A percentile compares a stretch with the other conserved stretches of the same genome.
Conservation (phyloP, 2,329 filamentous ascomycete species). For the Coniosporium tulheliwenetii region DNA sequence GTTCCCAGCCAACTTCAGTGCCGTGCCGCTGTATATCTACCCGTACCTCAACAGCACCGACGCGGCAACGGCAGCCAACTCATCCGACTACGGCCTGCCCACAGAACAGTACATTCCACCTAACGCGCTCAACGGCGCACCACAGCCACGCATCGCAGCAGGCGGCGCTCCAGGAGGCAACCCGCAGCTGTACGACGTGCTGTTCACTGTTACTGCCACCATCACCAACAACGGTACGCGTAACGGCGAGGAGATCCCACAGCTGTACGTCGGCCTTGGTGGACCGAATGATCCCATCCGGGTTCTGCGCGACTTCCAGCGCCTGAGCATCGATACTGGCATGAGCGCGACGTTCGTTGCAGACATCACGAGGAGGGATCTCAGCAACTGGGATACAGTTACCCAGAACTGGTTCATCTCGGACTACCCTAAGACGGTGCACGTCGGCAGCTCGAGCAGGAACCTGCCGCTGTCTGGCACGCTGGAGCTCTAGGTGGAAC, state of each 20-base stretch:
- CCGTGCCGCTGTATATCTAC: constrained; percentile 47
- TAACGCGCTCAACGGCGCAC: constrained; percentile 35
- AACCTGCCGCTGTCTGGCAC: constrained; percentile 30
- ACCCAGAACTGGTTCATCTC: constrained; percentile 71
- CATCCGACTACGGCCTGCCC: constrained; percentile 44
- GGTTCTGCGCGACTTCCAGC: constrained; percentile 67
- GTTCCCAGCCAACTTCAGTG: constrained; percentile 45
- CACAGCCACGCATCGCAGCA: constrained; percentile 45
- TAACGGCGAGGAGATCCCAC: constrained; percentile 55
- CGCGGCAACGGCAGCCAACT: constrained; percentile 39
- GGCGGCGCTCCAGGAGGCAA: constrained; percentile 49
- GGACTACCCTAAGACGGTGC: constrained; percentile 40
- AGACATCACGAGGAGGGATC: constrained; percentile 59
- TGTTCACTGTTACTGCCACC: constrained; percentile 52
- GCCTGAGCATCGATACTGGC: constrained; percentile 57
- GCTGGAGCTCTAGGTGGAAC: neutral
- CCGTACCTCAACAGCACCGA: constrained; percentile 53
- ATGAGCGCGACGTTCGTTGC: constrained; percentile 49
- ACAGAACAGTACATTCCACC: constrained; percentile 43
- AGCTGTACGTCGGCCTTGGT: constrained; percentile 66
- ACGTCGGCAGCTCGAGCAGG: constrained; percentile 43
- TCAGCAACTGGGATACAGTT: constrained; percentile 72
- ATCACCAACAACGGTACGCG: constrained; percentile 56
- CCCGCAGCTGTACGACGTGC: constrained; percentile 47
- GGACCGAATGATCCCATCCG: constrained; percentile 53